Base-by-base conservation (phyloP, 345 rosid species). In the Populus nigra region DNA sequence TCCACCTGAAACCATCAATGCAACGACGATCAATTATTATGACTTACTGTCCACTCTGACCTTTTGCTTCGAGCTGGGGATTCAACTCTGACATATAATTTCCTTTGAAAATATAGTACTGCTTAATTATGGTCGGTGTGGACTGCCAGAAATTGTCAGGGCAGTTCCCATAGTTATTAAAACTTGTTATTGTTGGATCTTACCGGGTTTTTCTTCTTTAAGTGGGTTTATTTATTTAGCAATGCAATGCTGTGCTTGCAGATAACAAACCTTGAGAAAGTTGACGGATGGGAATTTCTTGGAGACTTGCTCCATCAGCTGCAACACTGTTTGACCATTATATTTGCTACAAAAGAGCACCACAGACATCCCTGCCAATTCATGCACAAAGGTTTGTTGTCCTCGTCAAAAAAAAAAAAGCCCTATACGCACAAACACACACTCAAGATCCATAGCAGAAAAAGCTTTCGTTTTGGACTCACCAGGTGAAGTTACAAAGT, bases 251-350 rank as follows among this genome's bases (percentile, higher is more conserved):
- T 12, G 5, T 47, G 68, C 45, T 33, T 2, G 12, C 15, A 29
- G 29, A 53, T 5, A 41, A 62, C 68, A 72, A 43, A 88, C 90
- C 90, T 87, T 86, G 39, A 87, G 89, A 83, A 89, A 89, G 78
- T 84, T 81, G 77, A 89, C 86, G 38, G 88, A 89, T 71, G 90
- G 90, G 82, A 83, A 87, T 78, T 84, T 83, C 78, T 77, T 89
- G 90, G 89, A 83, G 61, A 84, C 82, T 83, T 81, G 87, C 80
- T 84, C 85, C 89, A 84, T 81, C 20, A 80, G 66, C 67, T 80
- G 81, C 86, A 81, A 71, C 20, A 78, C 83, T 83, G 83, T 85
- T 77, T 72, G 78, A 68, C 84, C 78, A 59, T 83, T 78, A 27
- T 74, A 80, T 62, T 82, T 86, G 77, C 72, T 72, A 45, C 84